Conservation (phyloP, 148 eudicot genomes). For the Rhododendron mucronatum region DNA sequence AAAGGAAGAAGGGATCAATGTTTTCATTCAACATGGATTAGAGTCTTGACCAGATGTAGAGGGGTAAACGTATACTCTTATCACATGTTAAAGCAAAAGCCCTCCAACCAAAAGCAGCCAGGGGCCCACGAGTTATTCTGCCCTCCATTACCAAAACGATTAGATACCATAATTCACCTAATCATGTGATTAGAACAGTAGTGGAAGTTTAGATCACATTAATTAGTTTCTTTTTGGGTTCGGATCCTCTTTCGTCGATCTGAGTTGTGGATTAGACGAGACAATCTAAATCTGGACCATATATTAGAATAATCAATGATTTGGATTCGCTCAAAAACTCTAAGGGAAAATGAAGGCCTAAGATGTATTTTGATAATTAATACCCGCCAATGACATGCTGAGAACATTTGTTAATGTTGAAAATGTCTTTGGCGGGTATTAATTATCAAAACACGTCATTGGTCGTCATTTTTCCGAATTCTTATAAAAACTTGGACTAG, state of each 20-base stretch:
- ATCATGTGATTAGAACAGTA: background rate
- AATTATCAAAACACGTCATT: no score
- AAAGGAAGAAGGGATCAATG: background rate
- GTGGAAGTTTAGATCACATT: background rate
- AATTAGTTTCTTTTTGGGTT: background rate
- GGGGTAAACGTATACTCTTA: background rate
- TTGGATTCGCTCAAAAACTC: no score
- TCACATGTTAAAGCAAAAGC: background rate
- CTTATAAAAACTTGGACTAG: no score
- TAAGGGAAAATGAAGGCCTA: no score
- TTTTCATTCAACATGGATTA: background rate
- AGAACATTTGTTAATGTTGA: no score
- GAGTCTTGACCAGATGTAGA: background rate
- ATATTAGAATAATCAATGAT: no score
- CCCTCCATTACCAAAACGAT: background rate
- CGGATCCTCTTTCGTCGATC: background rate
- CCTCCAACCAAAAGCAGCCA: background rate
- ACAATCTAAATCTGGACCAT: background rate
- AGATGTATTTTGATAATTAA: no score
- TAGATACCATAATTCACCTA: background rate
- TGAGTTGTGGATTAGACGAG: background rate
- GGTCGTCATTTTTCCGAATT: no score
- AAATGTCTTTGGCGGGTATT: no score
- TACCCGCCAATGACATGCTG: no score
- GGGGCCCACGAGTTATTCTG: background rate